These are phyloP conservation scores for Populus nigra DNA, from an alignment of 345 rosid species.

Conservation along the genomic window DNA sequence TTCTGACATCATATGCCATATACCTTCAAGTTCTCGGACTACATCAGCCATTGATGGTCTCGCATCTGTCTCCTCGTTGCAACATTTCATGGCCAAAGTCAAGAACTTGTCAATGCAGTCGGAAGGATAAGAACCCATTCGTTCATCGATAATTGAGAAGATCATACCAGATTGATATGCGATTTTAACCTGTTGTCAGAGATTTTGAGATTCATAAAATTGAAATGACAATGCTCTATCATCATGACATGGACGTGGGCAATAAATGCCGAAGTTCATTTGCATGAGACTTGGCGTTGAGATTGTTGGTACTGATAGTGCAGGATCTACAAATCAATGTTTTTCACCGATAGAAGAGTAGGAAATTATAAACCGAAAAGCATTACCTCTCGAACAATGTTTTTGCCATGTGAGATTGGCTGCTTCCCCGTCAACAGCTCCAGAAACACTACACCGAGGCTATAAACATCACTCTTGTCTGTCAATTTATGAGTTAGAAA, in stretches of 20 bases:
- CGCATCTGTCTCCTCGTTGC: conserved; percentile 64
- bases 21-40: conserved; percentile 72
- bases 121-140: conserved; percentile 88
- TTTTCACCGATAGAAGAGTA: background rate
- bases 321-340: background rate
- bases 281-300: background rate
- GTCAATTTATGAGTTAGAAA: conserved; percentile 90
- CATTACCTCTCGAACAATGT: conserved; percentile 89
- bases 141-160: conserved; percentile 69
- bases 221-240: background rate
- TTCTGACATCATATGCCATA: conserved; percentile 63
- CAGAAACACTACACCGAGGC: conserved; percentile 87
- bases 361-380: background rate
- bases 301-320: background rate
- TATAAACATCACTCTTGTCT: conserved; percentile 95
- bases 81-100: conserved; percentile 67
- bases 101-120: conserved; percentile 80
- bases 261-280: background rate
- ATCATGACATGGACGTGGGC: background rate
- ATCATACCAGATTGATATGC: conserved; percentile 73
- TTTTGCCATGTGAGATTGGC: conserved; percentile 88
- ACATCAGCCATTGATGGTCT: conserved; percentile 95
- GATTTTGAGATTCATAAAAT: background rate
- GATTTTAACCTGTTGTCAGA: conserved; percentile 49
- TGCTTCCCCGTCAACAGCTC: conserved; percentile 96